A percentile compares a stretch with the other conserved stretches of the same genome.
Evolutionary conservation across 1,139 yeast genomes (phyloP).

Genomic region (Geotrichum siamense): DNA sequence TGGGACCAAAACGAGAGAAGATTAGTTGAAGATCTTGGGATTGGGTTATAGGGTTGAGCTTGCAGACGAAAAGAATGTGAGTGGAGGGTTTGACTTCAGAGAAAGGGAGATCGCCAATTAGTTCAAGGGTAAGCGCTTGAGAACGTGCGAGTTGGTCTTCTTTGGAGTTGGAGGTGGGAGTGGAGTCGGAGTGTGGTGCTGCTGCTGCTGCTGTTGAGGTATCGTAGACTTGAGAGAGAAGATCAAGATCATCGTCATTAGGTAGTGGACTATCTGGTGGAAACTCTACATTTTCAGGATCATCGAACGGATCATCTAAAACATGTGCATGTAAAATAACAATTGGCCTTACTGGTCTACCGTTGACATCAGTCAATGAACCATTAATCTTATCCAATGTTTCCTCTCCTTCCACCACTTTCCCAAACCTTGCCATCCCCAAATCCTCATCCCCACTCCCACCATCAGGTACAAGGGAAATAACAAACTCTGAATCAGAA

Average conservation of each 20-base stretch:
- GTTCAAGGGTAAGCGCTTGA: slow-evolving; percentile 54
- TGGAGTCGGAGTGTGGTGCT: slow-evolving; percentile 25
- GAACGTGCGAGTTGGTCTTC: slow-evolving; percentile 38
- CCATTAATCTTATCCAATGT: slow-evolving; percentile 42
- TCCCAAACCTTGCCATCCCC: slow-evolving; percentile 40
- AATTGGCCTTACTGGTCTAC: slow-evolving; percentile 44
- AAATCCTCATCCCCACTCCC: slow-evolving; percentile 4
- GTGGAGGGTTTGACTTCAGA: slow-evolving; percentile 57
- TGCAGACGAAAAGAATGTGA: slow-evolving; percentile 54
- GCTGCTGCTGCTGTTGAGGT: slow-evolving; percentile 17
- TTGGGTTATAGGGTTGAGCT: slow-evolving; percentile 52
- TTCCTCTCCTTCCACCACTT: slow-evolving; percentile 44
- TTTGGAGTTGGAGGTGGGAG: slow-evolving; percentile 18
- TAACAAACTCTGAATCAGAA: slow-evolving; percentile 33
- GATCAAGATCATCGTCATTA: slow-evolving; percentile 34
- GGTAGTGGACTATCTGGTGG: slow-evolving; percentile 36
- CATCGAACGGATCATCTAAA: slow-evolving; percentile 49
- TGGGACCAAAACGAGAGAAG: slow-evolving; percentile 54
- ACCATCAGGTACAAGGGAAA: slow-evolving; percentile 24
- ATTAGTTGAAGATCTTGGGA: slow-evolving; percentile 48
- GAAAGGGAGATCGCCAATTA: slow-evolving; percentile 57
- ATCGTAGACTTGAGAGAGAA: slow-evolving; percentile 7
- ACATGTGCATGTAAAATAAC: slow-evolving; percentile 47
- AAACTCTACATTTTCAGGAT: slow-evolving; percentile 18
- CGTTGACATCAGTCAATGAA: slow-evolving; percentile 36